These are phyloP conservation scores for Phoma herbarum DNA, from an alignment of 2,329 filamentous ascomycete genomes.

Conservation along the genomic window DNA sequence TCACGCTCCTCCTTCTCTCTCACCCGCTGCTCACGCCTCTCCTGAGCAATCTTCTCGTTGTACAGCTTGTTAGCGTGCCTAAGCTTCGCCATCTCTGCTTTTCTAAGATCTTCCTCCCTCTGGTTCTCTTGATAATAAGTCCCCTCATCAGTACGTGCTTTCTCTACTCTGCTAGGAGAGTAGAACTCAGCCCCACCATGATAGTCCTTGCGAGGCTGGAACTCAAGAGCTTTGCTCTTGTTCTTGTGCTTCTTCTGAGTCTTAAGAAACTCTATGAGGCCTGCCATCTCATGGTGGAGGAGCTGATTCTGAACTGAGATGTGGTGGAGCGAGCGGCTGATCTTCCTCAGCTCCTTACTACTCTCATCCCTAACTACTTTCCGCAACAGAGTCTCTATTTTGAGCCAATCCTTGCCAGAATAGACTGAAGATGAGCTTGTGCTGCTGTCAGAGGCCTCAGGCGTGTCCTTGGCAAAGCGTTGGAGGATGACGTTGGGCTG, in stretches of 20 bases:
- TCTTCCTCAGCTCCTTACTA: not conserved
- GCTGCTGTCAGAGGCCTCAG: too few relatives aligned
- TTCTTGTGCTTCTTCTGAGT: too few relatives aligned
- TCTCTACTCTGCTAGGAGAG: not conserved
- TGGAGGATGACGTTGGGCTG: too few relatives aligned
- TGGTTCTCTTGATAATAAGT: not conserved
- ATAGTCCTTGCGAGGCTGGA: not conserved
- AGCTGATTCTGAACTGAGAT: not conserved
- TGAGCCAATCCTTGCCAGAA: too few relatives aligned
- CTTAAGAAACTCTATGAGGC: too few relatives aligned
- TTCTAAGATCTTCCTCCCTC: not conserved
- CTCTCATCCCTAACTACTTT: not conserved
- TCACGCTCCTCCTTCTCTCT: too few relatives aligned
- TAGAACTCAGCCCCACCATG: not conserved
- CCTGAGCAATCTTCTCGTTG: not conserved
- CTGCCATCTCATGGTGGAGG: not conserved
- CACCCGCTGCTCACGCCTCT: too few relatives aligned
- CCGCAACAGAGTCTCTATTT: slow-evolving; percentile 1
- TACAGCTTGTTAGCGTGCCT: not conserved
- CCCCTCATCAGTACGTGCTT: not conserved
- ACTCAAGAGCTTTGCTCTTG: too few relatives aligned
- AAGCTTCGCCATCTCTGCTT: not conserved
- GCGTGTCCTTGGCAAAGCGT: too few relatives aligned
- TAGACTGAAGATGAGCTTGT: too few relatives aligned
- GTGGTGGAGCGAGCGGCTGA: not conserved